Base-by-base conservation (phyloP, 2,329 filamentous ascomycete species). In the Torrubiellomyces zombiae region DNA sequence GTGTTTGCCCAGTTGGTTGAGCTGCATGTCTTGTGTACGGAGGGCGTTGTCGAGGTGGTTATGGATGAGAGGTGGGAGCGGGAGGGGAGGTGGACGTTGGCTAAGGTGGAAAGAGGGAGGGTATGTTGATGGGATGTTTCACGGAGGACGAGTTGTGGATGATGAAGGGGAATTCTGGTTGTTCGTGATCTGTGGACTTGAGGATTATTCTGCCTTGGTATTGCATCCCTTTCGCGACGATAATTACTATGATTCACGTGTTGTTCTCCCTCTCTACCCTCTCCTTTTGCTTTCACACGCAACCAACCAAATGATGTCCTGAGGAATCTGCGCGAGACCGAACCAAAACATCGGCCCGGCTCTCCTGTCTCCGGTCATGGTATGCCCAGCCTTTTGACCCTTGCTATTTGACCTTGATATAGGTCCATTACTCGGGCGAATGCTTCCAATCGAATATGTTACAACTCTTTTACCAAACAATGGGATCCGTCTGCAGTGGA, bases 1-100 rank as follows among this genome's bases (percentile, higher is more conserved):
- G 53, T 63, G 4, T 73, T 73, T 32, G 37, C 56, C 5, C 59
- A 66, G 41, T 50, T 71, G 20, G 46, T 67, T 0, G 58, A 68
- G 22, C 25, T 71, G 11, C 66, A 72, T 31, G 33, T 74, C 5
- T 46, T 73, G 3, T 56, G 60, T 30, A 60, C 56, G 4, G 39
- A 39, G 3, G 31, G 58, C 50, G 52, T 53, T 1, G 46, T 66
- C 1, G 63, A 68, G 47, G 58, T 63, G 14, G 36, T 68, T 28
- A 37, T 64, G 8, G 63, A 68, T 32, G 58, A 63, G 34, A 28
- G 43, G 18, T 31, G 20, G 20, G 32, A 32, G n/a, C 38, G 66
- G 25, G 67, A 71, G 43, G 58, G 65, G 50, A 50, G 57, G 20
- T 72, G 66, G 66, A 54, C 48, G 0, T 53, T 54, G 3, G 52